Base-by-base conservation (phyloP, 768 basidiomycete species). In the Lentinula lateritia region DNA sequence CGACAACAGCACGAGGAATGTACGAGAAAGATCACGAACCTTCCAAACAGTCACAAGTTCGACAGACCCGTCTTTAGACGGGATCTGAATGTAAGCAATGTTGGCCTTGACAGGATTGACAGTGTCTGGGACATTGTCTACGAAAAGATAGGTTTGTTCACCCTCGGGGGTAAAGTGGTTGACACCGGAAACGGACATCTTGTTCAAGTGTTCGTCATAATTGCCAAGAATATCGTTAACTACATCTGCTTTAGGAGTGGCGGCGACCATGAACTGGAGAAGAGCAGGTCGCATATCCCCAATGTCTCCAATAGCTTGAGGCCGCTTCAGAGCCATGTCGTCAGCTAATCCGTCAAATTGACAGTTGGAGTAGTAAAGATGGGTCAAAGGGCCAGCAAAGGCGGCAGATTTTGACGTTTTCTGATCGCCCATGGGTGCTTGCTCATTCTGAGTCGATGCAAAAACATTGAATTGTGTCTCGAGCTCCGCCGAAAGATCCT, bases 41-140 rank as follows among this genome's bases (percentile, higher is more conserved):
- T 87, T 89, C 92, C 91, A 98, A 4, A 93, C 93, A 63, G 93
- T 83, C 68, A 83, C 80, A 42, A 96, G 80, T 34, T 82, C 78
- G 9, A 83, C 80, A 36, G 74, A 74, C n/a, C 79, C 81, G 28
- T 82, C 73, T 42, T 84, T 80, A 50, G 78, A 80, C 13, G 93
- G 92, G 9, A 94, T 86, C 70, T 95, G 92, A 18, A 92, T 78
- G 71, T 93, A 95, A 0, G 88, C 89, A 61, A 95, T 73, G 61
- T 81, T 82, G 1, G 87, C 87, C 76, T 92, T 90, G 69, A 94
- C 93, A 9, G 93, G 89, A 65, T 80, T 86, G 60, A 93, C 81
- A 2, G 94, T 72, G 62, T 89, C 90, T 6, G 92, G 92, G 15
- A 91, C 90, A 61, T 84, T 83, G 64, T 79, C 70, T 42, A 88